Percentiles rank a stretch among this genome's conserved stretches.
phyloP scores from a whole-genome alignment of 1,284 basidiomycete species.

The Hortiboletus rubellus region DNA sequence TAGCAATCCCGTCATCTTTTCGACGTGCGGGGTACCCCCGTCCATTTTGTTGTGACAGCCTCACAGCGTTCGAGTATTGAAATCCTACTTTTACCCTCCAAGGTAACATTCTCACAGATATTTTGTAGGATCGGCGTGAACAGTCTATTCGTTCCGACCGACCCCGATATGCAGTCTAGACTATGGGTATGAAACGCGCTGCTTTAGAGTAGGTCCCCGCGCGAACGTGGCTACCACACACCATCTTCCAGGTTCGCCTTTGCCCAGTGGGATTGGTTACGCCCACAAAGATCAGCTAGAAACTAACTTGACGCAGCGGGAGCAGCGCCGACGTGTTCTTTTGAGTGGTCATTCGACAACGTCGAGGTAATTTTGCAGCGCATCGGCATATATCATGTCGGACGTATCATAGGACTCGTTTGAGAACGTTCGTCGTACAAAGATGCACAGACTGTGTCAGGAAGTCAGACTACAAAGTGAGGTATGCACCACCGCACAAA shows the following conservation, averaged over 20 bases:
- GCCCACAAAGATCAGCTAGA: neutral
- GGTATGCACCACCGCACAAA: no score
- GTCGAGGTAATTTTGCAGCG: neutral
- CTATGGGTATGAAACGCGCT: no score
- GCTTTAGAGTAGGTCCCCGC: no score
- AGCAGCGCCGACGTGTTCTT: neutral
- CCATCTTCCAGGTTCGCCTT: neutral
- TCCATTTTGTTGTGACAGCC: no score
- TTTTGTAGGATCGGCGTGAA: no score
- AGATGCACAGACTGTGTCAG: neutral
- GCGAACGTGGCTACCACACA: neutral
- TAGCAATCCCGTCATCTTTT: neutral
- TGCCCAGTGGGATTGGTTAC: neutral
- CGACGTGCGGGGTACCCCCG: no score
- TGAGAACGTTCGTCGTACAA: neutral
- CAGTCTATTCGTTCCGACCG: no score
- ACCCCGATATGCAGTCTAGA: no score
- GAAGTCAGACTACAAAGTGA: neutral
- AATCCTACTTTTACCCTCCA: no score
- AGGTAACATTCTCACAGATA: no score
- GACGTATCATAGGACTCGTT: neutral
- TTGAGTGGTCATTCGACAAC: neutral
- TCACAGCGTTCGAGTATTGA: no score
- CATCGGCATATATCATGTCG: neutral
- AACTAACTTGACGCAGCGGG: no score